Percentiles rank a stretch among this genome's conserved stretches.
These are phyloP conservation scores for Xylaria longipes DNA, from an alignment of 495 filamentous ascomycete genomes.

Conservation along the genomic window DNA sequence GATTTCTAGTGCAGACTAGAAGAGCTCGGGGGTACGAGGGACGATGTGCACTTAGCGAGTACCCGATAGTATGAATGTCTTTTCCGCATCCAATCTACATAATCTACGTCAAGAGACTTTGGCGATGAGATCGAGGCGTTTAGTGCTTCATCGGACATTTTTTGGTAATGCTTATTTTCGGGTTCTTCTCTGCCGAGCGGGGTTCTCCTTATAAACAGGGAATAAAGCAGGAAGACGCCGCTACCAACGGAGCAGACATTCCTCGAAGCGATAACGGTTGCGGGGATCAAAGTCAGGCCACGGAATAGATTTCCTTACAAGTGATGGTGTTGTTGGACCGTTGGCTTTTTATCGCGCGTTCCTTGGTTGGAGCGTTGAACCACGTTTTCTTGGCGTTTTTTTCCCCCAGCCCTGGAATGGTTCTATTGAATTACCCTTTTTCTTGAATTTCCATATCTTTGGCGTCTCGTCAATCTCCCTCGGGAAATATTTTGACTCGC, in stretches of 20 bases:
- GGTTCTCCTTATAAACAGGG: background rate
- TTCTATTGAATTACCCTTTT: too few relatives aligned
- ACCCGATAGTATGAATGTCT: too few relatives aligned
- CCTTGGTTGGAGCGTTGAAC: conserved; percentile 5
- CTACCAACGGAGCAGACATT: background rate
- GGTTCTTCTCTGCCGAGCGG: background rate
- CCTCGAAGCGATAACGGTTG: background rate
- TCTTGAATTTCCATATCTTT: background rate
- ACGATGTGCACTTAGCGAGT: too few relatives aligned
- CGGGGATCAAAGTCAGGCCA: background rate
- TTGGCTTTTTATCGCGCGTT: background rate
- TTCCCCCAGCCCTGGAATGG: background rate
- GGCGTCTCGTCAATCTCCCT: background rate
- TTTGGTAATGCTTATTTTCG: conserved; percentile 3
- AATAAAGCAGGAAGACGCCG: background rate
- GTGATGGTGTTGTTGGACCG: background rate
- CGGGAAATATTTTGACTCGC: conserved; percentile 7
- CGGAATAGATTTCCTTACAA: background rate
- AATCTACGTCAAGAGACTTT: too few relatives aligned
- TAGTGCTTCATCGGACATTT: conserved; percentile 20
- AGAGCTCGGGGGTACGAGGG: too few relatives aligned
- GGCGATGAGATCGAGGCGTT: conserved; percentile 16
- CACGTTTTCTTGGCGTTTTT: conserved; percentile 11
- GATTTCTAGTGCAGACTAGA: background rate
- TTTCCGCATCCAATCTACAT: too few relatives aligned